Conservation (phyloP, 202 grass and related monocot species). For the Setaria italica region DNA sequence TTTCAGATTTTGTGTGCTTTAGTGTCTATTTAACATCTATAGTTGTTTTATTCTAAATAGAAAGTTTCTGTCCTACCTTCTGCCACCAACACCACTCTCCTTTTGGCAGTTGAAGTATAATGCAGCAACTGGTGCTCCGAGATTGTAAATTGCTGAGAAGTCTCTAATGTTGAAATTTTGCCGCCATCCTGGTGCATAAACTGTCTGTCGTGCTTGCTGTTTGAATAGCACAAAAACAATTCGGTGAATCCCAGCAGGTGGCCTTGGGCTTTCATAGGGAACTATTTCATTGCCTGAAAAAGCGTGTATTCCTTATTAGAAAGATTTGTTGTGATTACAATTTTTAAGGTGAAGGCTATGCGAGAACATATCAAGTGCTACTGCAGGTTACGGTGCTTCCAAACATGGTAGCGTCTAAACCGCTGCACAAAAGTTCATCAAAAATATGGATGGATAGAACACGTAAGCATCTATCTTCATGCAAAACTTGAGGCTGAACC, state of each 20-base stretch:
- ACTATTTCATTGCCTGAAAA: constrained; percentile 94
- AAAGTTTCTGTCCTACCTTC: constrained; percentile 68
- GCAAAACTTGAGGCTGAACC: too few relatives aligned
- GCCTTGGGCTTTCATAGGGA: constrained; percentile 78
- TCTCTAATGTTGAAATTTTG: constrained; percentile 91
- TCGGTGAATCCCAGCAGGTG: constrained; percentile 87
- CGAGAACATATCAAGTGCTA: too few relatives aligned
- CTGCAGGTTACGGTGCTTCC: too few relatives aligned
- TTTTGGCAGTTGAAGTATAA: constrained; percentile 96
- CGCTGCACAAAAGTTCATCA: too few relatives aligned
- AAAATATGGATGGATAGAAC: too few relatives aligned
- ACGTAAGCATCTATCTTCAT: too few relatives aligned
- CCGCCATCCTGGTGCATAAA: constrained; percentile 84
- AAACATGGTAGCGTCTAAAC: too few relatives aligned
- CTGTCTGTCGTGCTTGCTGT: constrained; percentile 69
- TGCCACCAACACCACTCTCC: constrained; percentile 88
- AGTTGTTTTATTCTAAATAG: constrained; percentile 21
- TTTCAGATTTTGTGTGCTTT: constrained; percentile 1
- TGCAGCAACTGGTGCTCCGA: constrained; percentile 76
- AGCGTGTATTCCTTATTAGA: constrained; percentile 57
- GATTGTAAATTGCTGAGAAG: constrained; percentile 85
- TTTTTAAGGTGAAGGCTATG: constrained; percentile 30
- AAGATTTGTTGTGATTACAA: constrained; percentile 21
- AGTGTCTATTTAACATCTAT: constrained; percentile 17
- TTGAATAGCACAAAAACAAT: constrained; percentile 93